Conservation (phyloP, 176 grass and related monocot species). For the Phoenix dactylifera region DNA sequence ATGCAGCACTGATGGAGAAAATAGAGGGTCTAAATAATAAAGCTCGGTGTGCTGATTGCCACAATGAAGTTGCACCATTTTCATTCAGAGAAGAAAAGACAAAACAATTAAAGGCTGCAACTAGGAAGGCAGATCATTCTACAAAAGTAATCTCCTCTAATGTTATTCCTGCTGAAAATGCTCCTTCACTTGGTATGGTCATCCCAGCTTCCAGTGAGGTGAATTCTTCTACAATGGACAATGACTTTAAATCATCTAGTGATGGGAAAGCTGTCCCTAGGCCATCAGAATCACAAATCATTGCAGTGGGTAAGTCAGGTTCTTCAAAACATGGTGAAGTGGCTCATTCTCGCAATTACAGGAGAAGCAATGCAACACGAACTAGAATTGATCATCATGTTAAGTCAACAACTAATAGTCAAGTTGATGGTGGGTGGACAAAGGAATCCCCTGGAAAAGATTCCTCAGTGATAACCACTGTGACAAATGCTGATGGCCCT, state of each 20-base stretch:
- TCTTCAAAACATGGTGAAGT: constrained; percentile 13
- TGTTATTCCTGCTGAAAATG: constrained; percentile 8
- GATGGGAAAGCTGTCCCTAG: constrained; percentile 23
- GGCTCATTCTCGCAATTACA: constrained; percentile 24
- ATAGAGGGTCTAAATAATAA: constrained; percentile 89
- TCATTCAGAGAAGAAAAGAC: constrained; percentile 36
- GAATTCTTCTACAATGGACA: constrained; percentile 18
- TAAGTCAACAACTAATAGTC: constrained; percentile 26
- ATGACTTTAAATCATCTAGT: constrained; percentile 1
- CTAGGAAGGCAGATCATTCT: constrained; percentile 28
- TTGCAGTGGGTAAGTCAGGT: constrained; percentile 23
- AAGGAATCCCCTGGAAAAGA: constrained; percentile 23
- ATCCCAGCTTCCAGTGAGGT: constrained; percentile 10
- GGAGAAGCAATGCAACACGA: constrained; percentile 26
- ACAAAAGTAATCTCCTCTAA: constrained; percentile 22
- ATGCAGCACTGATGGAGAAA: constrained; percentile 70
- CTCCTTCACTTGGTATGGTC: constrained; percentile 11
- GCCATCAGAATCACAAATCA: constrained; percentile 22
- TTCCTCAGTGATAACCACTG: constrained; percentile 12
- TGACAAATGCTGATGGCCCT: constrained; percentile 28
- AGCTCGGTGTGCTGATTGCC: constrained; percentile 44
- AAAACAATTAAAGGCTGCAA: constrained; percentile 21
- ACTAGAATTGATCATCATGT: constrained; percentile 28
- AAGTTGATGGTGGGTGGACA: constrained; percentile 13
- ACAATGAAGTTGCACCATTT: constrained; percentile 26